Evolutionary conservation across 805 yeast species (phyloP).

Genomic region (Saturnispora silvae): DNA sequence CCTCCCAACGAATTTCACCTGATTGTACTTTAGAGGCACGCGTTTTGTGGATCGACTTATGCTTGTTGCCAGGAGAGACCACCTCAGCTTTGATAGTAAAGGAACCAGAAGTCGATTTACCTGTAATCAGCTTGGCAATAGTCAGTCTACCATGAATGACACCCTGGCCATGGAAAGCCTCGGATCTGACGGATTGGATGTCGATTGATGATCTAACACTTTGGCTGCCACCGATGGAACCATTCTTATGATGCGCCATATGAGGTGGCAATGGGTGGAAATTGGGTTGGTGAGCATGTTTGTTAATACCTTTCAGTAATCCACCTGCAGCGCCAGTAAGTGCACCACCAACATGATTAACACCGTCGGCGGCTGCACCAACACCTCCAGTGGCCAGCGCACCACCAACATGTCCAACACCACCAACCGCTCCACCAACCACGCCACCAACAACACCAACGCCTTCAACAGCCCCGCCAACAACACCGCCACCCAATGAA

Average conservation of each 20-base stretch:
- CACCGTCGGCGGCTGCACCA: not conserved
- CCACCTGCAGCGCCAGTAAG: not conserved
- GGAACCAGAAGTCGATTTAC: slow-evolving; percentile 12
- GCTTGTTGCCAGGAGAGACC: slow-evolving; percentile 26
- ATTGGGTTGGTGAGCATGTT: slow-evolving; percentile 1
- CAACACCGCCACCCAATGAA: slow-evolving; percentile 23
- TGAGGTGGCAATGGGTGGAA: slow-evolving; percentile 3
- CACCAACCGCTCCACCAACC: slow-evolving; percentile 33
- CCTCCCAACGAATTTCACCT: slow-evolving; percentile 47
- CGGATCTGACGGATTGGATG: slow-evolving; percentile 26
- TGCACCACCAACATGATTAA: not conserved
- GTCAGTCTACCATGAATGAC: slow-evolving; percentile 45
- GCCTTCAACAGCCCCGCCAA: slow-evolving; percentile 33
- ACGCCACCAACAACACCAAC: slow-evolving; percentile 29
- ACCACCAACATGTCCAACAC: slow-evolving; percentile 18
- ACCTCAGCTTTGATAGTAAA: slow-evolving; percentile 45
- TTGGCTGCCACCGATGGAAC: slow-evolving; percentile 1
- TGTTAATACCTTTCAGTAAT: slow-evolving; percentile 22
- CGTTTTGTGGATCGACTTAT: slow-evolving; percentile 57
- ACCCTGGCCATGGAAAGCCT: slow-evolving; percentile 14
- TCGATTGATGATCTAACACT: slow-evolving; percentile 11
- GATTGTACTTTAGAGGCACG: slow-evolving; percentile 39
- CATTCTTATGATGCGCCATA: not conserved
- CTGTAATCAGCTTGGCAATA: slow-evolving; percentile 29
- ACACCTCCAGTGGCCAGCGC: not conserved